Conservation (phyloP, 192 early-diverging fungal species). For the Gryganskiella cystojenkinii region DNA sequence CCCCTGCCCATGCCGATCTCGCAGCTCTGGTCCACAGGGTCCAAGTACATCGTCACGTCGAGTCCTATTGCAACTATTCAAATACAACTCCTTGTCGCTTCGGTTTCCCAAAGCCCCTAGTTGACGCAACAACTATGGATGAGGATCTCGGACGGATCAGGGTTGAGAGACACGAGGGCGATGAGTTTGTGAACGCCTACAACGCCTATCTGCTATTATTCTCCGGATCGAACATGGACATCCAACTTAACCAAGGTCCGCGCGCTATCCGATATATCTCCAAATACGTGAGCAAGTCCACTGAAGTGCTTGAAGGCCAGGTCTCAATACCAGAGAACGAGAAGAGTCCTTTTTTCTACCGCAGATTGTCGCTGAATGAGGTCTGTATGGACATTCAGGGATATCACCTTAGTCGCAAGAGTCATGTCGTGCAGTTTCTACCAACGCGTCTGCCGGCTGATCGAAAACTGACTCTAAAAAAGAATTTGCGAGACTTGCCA, state of each 20-base stretch:
- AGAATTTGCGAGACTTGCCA: too few relatives aligned
- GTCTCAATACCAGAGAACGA: too few relatives aligned
- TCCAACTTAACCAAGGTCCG: not conserved
- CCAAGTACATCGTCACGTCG: slow-evolving; percentile 1
- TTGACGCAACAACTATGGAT: not conserved
- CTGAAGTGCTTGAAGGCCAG: too few relatives aligned
- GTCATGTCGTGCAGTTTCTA: too few relatives aligned
- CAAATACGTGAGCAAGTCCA: slow-evolving; percentile 10
- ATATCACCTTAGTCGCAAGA: too few relatives aligned
- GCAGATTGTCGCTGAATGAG: too few relatives aligned
- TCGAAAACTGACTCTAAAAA: too few relatives aligned
- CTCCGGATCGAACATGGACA: slow-evolving; percentile 6
- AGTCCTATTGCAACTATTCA: not conserved
- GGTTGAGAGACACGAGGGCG: not conserved
- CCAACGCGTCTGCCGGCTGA: too few relatives aligned
- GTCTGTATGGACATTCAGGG: too few relatives aligned
- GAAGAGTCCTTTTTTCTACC: too few relatives aligned
- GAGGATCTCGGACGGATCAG: not conserved
- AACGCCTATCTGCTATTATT: slow-evolving; percentile 4
- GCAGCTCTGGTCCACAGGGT: not conserved
- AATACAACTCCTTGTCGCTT: slow-evolving; percentile 1
- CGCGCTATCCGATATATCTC: not conserved
- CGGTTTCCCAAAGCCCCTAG: not conserved
- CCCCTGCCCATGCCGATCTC: not conserved
- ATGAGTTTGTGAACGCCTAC: not conserved